Base-by-base conservation (phyloP, 495 filamentous ascomycete species). In the Baudoinia panamericana region DNA sequence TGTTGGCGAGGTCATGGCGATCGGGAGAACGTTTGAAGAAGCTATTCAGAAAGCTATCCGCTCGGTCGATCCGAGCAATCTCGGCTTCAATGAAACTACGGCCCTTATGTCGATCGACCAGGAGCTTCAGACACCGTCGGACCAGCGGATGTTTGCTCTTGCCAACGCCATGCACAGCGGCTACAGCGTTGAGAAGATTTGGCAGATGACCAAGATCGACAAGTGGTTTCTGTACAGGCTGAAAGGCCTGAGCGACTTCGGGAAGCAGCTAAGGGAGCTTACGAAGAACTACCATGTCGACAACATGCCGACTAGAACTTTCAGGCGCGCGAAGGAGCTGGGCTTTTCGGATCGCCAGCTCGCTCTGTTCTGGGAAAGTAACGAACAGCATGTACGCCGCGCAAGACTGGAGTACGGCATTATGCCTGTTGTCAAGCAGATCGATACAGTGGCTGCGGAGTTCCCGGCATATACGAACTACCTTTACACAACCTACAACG, bases 1-100 rank as follows among this genome's bases (percentile, higher is more conserved):
- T 69, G 86, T 97, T 30, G 90, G 90, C 53, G 90, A 97, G 59
- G 90, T 97, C 41, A 96, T 97, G 90, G 86, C 81, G 53, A 95
- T 97, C 54, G 90, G 90, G 41, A 68, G 90, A 47, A 92, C 84
- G 0, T 97, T 97, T 43, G 90, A 97, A 61, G 90, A 97, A 63
- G 90, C 90, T 11, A 94, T 97, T 25, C 90, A 97, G 56, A 97
- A 97, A 59, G 90, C 90, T 18, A 97, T 97, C 52, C 76, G 90
- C 22, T 78, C 84, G 17, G 84, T 96, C 41, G 90, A 97, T 60
- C 87, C 80, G 67, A 76, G 87, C 65, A 97, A 97, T 53, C 70
- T 93, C 11, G 90, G 90, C 4, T 97, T 94, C 69, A 90, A 82
- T 52, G 83, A 87, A 55, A 95, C 88, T 2, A 67, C 71, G 42